Conservation (phyloP, 179 eudicot species). For the Vitellaria paradoxa region DNA sequence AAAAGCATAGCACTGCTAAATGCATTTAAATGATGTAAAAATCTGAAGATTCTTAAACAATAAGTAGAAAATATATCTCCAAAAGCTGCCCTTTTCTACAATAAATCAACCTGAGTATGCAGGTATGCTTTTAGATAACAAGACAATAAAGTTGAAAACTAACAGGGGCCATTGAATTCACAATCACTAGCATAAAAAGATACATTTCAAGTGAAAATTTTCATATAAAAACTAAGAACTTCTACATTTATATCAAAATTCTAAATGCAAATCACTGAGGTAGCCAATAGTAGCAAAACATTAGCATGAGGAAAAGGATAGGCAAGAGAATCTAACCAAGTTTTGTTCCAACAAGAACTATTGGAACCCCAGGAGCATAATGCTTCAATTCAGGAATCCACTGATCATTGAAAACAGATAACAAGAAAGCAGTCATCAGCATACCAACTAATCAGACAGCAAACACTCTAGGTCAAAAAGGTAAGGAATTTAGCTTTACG, state of each 20-base stretch:
- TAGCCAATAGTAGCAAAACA: not conserved
- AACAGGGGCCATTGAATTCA: not conserved
- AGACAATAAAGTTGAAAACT: not conserved
- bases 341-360: constrained; percentile 75
- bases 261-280: not conserved
- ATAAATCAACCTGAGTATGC: not conserved
- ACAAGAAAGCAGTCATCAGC: constrained; percentile 7
- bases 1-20: not conserved
- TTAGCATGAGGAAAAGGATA: not conserved
- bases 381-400: constrained; percentile 90
- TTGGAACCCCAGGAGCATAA: constrained; percentile 87
- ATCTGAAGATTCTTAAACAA: not conserved
- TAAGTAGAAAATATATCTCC: no score
- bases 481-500: not conserved
- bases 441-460: not conserved
- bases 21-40: not conserved
- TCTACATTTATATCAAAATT: not conserved
- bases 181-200: not conserved
- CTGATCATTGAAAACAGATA: constrained; percentile 28
- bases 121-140: constrained; percentile 4
- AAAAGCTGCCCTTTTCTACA: not conserved
- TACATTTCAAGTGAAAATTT: not conserved
- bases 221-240: not conserved
- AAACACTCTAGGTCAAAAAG: not conserved
- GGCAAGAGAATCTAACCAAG: constrained; percentile 49